A percentile compares a stretch with the other conserved stretches of the same genome.
Conservation (phyloP, 1,284 basidiomycete species). For the Puccinia hordei region DNA sequence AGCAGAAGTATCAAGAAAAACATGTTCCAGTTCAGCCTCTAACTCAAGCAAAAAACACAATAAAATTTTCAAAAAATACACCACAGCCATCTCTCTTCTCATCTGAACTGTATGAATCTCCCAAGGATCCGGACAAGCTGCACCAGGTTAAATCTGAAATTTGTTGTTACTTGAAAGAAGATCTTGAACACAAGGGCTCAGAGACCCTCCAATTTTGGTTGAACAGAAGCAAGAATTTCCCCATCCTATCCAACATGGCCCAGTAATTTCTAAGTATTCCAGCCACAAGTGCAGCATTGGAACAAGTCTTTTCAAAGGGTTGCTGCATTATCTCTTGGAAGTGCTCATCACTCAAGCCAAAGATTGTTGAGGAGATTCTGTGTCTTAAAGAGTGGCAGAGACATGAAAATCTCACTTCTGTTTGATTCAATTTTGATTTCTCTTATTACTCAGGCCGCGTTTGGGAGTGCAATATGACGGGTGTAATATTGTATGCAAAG, state of each 20-base stretch:
- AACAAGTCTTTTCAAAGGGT: background rate
- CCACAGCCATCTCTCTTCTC: too few species aligned
- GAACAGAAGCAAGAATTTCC: background rate
- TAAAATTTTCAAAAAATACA: too few species aligned
- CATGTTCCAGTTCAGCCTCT: too few species aligned
- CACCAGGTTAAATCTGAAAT: background rate
- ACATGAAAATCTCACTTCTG: too few species aligned
- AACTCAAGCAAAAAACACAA: too few species aligned
- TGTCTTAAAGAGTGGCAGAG: background rate
- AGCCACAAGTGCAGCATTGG: background rate
- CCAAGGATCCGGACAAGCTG: background rate
- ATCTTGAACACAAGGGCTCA: background rate
- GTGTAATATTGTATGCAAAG: too few species aligned
- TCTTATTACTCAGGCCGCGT: too few species aligned
- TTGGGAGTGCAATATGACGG: too few species aligned
- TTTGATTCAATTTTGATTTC: too few species aligned
- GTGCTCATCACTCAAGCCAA: background rate
- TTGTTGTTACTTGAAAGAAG: background rate
- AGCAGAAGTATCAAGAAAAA: too few species aligned
- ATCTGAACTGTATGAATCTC: background rate
- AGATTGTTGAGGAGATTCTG: background rate
- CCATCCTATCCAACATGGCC: background rate
- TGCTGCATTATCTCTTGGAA: background rate
- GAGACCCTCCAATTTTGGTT: background rate
- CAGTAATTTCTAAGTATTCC: background rate